A percentile compares a stretch with the other conserved stretches of the same genome.
phyloP scores from a whole-genome alignment of 139 green algal species.

The Ettlia oleoabundans region DNA sequence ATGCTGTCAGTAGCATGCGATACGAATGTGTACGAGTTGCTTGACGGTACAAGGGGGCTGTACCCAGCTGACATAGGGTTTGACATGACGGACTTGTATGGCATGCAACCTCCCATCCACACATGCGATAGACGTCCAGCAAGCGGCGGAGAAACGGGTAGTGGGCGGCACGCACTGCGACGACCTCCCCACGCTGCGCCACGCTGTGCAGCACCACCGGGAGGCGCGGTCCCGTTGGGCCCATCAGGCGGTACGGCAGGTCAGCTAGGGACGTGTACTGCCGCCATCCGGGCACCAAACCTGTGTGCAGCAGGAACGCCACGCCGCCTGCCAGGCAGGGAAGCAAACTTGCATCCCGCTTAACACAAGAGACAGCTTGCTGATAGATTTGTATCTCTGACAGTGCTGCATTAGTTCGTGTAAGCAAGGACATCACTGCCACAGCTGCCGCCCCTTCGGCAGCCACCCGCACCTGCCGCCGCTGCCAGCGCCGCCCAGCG shows the following conservation, averaged over 20 bases:
- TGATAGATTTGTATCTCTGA: too few species aligned
- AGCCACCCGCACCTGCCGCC: neutral
- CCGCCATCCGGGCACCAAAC: neutral
- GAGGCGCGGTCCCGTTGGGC: neutral
- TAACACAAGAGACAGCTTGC: too few species aligned
- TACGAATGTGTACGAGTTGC: too few species aligned
- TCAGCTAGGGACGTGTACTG: slow-evolving; percentile 3
- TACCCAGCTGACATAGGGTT: too few species aligned
- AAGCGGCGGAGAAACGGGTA: slow-evolving; percentile 1
- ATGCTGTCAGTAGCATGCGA: too few species aligned
- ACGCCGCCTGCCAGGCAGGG: slow-evolving; percentile 8
- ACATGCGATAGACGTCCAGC: neutral
- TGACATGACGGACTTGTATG: too few species aligned
- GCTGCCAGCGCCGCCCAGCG: neutral
- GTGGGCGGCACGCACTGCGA: neutral
- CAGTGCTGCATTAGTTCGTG: too few species aligned
- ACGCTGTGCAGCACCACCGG: slow-evolving; percentile 22
- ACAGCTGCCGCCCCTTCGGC: too few species aligned
- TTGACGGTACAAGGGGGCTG: too few species aligned
- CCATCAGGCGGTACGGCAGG: neutral
- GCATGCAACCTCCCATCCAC: too few species aligned
- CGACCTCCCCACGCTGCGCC: slow-evolving; percentile 7
- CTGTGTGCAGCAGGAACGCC: slow-evolving; percentile 8
- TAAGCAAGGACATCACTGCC: too few species aligned
- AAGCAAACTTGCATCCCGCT: neutral